A percentile compares a stretch with the other conserved stretches of the same genome.
Evolutionary conservation across 1,284 basidiomycete species (phyloP).

Genomic region (Puccinia polysora): DNA sequence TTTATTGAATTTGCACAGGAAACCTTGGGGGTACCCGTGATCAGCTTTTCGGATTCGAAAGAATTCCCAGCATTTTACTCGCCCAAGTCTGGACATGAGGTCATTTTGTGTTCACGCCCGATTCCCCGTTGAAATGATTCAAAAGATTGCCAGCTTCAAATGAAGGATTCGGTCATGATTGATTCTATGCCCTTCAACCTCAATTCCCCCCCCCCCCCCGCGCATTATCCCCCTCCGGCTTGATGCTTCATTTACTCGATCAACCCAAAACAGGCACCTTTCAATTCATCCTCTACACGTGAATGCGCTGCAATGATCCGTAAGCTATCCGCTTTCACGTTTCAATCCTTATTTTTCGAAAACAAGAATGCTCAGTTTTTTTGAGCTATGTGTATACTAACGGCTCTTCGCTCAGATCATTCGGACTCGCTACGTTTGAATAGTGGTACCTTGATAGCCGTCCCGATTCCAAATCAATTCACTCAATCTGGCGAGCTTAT

Average conservation of each 20-base stretch:
- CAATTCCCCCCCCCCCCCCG: no score
- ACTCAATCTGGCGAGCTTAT: conserved; percentile 66
- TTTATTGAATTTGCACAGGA: conserved; percentile 60
- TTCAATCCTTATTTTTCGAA: background rate
- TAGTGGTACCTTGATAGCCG: conserved; percentile 63
- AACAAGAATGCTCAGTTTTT: no score
- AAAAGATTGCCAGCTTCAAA: no score
- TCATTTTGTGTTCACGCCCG: conserved; percentile 50
- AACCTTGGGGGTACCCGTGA: conserved; percentile 88
- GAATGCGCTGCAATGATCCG: conserved; percentile 35
- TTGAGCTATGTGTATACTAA: no score
- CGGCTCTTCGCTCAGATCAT: conserved; percentile 54
- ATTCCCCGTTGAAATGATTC: conserved; percentile 55
- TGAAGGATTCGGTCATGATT: no score
- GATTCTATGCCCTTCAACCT: no score
- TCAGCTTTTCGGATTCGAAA: conserved; percentile 68
- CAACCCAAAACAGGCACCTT: conserved; percentile 10
- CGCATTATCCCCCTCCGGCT: conserved; percentile 61
- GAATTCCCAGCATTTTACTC: conserved; percentile 96
- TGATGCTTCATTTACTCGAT: background rate
- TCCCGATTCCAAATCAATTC: conserved; percentile 78
- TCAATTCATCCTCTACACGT: conserved; percentile 18
- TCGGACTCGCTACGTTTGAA: conserved; percentile 16
- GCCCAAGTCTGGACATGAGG: conserved; percentile 74
- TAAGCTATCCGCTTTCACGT: conserved; percentile 55